A percentile compares a stretch with the other conserved stretches of the same genome.
These are phyloP conservation scores for Nigrospora osmanthi DNA, from an alignment of 2,329 filamentous ascomycete genomes.

Conservation along the genomic window DNA sequence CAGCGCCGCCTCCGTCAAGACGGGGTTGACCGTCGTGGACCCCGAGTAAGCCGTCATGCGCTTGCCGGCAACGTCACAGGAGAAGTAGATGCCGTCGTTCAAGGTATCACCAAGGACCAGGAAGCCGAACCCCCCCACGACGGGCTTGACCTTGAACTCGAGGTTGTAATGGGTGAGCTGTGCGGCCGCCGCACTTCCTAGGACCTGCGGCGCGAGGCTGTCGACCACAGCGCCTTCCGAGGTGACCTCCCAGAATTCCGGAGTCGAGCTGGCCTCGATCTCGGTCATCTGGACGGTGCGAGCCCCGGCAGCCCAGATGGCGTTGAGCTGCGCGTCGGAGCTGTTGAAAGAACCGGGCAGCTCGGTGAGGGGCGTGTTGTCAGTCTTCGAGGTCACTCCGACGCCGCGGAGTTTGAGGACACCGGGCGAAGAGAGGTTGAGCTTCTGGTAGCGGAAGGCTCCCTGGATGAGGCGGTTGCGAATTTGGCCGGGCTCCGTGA, in stretches of 20 bases:
- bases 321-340: conserved; percentile 17
- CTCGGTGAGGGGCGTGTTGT: conserved; percentile 13
- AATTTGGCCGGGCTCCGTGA: conserved; percentile 13
- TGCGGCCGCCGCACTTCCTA: conserved; percentile 8
- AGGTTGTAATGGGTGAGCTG: conserved; percentile 14
- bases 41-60: conserved; percentile 8
- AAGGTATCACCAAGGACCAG: conserved; percentile 20
- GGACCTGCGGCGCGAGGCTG: conserved; percentile 16
- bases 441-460: conserved; percentile 26
- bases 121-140: conserved; percentile 19
- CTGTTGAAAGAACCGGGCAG: conserved; percentile 19
- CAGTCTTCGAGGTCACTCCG: conserved; percentile 15
- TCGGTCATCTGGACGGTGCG: conserved; percentile 22
- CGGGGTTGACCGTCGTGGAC: conserved; percentile 3
- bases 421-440: conserved; percentile 22
- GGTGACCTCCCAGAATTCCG: conserved; percentile 17
- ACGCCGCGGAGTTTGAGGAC: conserved; percentile 16
- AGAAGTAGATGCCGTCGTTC: conserved; percentile 19
- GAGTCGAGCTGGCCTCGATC: conserved; percentile 15
- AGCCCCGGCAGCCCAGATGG: conserved; percentile 21
- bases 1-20: neutral
- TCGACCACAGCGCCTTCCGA: conserved; percentile 18
- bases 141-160: conserved; percentile 17
- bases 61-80: conserved; percentile 9
- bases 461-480: conserved; percentile 27